Evolutionary conservation across 192 early-diverging fungal genomes (phyloP).

Genomic region (Entomortierella beljakovae): DNA sequence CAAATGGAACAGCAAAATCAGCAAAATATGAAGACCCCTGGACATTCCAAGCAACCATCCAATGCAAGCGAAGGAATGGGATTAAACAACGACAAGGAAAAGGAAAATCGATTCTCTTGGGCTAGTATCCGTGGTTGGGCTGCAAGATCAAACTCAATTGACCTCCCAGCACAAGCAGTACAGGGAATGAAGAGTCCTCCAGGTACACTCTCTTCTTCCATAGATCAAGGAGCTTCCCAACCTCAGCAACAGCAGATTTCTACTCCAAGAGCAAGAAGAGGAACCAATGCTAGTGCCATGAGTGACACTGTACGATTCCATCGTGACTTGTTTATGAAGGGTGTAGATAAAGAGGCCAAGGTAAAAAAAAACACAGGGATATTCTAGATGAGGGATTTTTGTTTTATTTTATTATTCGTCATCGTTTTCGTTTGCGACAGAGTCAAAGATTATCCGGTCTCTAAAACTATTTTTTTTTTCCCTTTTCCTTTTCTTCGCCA

Average conservation of each 20-base stretch:
- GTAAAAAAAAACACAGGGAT: slow-evolving; percentile 31
- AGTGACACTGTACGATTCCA: slow-evolving; percentile 61
- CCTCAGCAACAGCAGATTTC: slow-evolving; percentile 13
- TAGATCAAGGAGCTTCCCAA: neutral
- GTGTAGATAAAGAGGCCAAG: slow-evolving; percentile 57
- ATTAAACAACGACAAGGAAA: slow-evolving; percentile 4
- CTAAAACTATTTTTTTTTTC: neutral
- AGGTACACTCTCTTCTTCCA: neutral
- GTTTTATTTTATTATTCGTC: no score
- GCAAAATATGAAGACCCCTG: slow-evolving; percentile 4
- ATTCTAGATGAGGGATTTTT: no score
- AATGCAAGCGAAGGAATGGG: slow-evolving; percentile 23
- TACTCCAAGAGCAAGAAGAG: slow-evolving; percentile 28
- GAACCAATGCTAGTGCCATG: slow-evolving; percentile 24
- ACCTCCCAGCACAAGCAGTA: neutral
- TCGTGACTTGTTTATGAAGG: slow-evolving; percentile 70
- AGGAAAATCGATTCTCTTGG: slow-evolving; percentile 30
- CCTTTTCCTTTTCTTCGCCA: neutral
- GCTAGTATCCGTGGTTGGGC: slow-evolving; percentile 45
- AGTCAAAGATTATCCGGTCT: no score
- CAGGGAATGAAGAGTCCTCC: neutral
- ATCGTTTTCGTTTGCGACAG: no score
- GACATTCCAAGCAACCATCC: slow-evolving; percentile 30
- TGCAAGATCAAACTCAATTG: slow-evolving; percentile 13
- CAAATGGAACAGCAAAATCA: slow-evolving; percentile 27